These are phyloP conservation scores for Creolimax fragrantissima DNA, from an alignment of 78 protist species.

Conservation along the genomic window DNA sequence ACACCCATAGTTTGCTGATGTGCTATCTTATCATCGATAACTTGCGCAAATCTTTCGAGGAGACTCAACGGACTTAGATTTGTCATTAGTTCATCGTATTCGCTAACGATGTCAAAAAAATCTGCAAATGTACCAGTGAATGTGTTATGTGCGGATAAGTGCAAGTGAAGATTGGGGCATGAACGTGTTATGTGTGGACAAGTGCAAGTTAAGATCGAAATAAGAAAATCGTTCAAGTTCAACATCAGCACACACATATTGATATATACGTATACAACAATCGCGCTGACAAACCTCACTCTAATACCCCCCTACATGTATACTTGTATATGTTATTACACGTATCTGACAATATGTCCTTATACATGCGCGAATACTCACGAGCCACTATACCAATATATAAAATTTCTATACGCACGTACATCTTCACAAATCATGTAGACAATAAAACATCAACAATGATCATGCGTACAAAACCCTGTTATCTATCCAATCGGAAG, in stretches of 20 bases:
- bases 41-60: background rate
- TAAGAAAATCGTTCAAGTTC: background rate
- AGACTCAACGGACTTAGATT: background rate
- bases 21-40: background rate
- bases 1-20: background rate
- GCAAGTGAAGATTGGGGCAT: background rate
- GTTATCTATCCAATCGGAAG: no score
- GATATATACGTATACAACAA: conserved; percentile 5
- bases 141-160: background rate
- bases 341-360: no score
- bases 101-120: background rate
- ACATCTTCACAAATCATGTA: background rate
- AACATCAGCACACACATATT: background rate
- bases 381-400: no score
- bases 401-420: no score
- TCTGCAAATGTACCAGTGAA: background rate
- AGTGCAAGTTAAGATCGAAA: background rate
- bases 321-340: no score
- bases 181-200: background rate
- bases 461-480: no score
- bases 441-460: no score
- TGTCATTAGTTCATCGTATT: background rate
- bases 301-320: no score
- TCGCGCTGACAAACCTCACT: no score
- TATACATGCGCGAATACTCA: no score